These are phyloP conservation scores for Amborella trichopoda DNA, from an alignment of 164 flowering plant genomes.

Conservation along the genomic window DNA sequence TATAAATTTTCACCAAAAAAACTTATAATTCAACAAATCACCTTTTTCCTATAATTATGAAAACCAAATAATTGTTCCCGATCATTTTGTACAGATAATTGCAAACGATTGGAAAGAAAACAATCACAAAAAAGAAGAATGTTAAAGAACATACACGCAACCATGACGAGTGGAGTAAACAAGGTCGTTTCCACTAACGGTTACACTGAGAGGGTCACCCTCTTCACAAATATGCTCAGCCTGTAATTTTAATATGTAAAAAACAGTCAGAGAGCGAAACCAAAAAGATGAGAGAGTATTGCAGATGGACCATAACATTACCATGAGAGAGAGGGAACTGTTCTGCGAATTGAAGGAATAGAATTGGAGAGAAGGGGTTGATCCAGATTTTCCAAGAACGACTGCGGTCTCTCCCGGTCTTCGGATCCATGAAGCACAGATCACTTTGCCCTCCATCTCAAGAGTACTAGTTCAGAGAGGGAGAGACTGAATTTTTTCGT, in stretches of 20 bases:
- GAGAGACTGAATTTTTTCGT: no score
- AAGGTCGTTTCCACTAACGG: slow-evolving; percentile 72
- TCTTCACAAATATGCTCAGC: slow-evolving; percentile 42
- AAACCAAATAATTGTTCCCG: background rate
- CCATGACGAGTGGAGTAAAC: slow-evolving; percentile 61
- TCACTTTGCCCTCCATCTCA: slow-evolving; percentile 45
- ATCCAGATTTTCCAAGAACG: slow-evolving; percentile 40
- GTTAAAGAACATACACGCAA: slow-evolving; percentile 45
- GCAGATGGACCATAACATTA: slow-evolving; percentile 9
- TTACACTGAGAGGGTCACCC: slow-evolving; percentile 49
- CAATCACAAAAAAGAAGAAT: background rate
- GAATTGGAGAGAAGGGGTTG: slow-evolving; percentile 45
- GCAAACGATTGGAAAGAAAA: no score
- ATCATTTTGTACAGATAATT: background rate
- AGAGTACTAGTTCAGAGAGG: no score
- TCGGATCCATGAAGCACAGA: slow-evolving; percentile 83
- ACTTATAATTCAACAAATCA: background rate
- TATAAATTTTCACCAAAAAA: background rate
- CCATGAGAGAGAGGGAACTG: slow-evolving; percentile 72
- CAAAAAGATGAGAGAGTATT: slow-evolving; percentile 1
- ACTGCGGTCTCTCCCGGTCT: slow-evolving; percentile 61
- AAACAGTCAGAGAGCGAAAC: background rate
- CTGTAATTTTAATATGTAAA: slow-evolving; percentile 18
- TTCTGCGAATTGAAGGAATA: slow-evolving; percentile 58
- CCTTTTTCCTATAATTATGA: background rate